Conservation (phyloP, 805 yeast genomes). For the Saccharomycopsis sp. region DNA sequence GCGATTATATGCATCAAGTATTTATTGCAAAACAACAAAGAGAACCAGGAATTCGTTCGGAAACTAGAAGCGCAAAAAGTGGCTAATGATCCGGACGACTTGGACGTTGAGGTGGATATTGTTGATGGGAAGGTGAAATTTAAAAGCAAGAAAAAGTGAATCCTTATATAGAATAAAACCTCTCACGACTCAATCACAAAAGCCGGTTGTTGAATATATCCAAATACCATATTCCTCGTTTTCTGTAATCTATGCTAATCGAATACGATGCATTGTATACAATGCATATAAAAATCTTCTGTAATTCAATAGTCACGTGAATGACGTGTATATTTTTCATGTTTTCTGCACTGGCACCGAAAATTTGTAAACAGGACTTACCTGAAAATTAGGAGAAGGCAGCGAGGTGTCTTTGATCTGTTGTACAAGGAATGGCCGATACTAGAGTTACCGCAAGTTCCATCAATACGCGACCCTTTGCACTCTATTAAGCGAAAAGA, state of each 20-base stretch:
- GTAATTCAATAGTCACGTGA: no score
- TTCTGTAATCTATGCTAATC: no score
- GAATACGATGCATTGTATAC: no score
- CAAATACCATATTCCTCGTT: no score
- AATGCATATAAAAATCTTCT: no score
- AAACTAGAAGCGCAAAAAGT: slow-evolving; percentile 67
- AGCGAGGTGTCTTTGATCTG: neutral
- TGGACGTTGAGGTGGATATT: slow-evolving; percentile 73
- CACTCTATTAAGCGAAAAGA: neutral
- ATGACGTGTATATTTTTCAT: no score
- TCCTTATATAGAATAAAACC: no score
- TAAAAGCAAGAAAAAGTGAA: slow-evolving; percentile 28
- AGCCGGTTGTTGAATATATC: no score
- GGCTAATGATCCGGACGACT: slow-evolving; percentile 52
- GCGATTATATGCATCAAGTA: slow-evolving; percentile 73
- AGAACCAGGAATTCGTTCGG: slow-evolving; percentile 73
- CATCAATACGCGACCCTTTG: no score
- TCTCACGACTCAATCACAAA: no score
- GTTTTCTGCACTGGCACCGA: neutral
- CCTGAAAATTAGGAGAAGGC: no score
- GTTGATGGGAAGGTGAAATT: slow-evolving; percentile 63
- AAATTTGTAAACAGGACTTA: neutral
- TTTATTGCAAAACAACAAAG: slow-evolving; percentile 52
- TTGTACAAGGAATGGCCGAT: neutral
- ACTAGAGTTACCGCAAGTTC: no score